Conservation (phyloP, 202 grass and related monocot genomes). For the Cymbopogon flexuosus region DNA sequence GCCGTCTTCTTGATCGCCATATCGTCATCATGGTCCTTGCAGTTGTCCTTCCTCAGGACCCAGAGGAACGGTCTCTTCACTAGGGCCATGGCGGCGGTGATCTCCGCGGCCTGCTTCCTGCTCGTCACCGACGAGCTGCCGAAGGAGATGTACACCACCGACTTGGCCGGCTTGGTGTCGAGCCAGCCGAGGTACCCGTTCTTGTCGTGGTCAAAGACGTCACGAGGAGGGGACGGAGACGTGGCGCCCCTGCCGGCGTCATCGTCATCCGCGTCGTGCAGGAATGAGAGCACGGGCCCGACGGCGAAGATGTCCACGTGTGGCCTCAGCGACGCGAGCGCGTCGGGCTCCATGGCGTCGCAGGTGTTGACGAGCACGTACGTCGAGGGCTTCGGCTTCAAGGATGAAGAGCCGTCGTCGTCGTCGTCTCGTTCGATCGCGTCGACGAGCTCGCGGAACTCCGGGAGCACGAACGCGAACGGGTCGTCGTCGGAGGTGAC, state of each 20-base stretch:
- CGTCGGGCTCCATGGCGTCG: conserved; percentile 55
- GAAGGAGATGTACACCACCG: conserved; percentile 75
- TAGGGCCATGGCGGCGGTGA: conserved; percentile 34
- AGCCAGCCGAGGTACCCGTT: conserved; percentile 56
- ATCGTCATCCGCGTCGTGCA: neutral
- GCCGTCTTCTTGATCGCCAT: neutral
- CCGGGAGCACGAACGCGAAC: conserved; percentile 33
- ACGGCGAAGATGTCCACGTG: conserved; percentile 47
- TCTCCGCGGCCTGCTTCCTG: conserved; percentile 49
- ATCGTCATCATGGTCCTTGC: conserved; percentile 8
- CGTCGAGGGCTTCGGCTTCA: neutral
- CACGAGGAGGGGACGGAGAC: neutral
- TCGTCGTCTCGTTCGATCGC: conserved; percentile 23
- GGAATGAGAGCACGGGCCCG: conserved; percentile 59
- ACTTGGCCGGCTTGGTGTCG: conserved; percentile 26
- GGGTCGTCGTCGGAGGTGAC: conserved; percentile 46
- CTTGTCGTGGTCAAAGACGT: conserved; percentile 40
- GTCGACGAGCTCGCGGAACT: conserved; percentile 48
- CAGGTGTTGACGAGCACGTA: conserved; percentile 65
- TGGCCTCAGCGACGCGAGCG: conserved; percentile 30
- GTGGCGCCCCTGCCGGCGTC: neutral
- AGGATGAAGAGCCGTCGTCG: neutral
- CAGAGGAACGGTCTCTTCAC: conserved; percentile 45
- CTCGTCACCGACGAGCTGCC: conserved; percentile 56
- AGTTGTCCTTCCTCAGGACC: conserved; percentile 61